Evolutionary conservation across 2,329 filamentous ascomycete genomes (phyloP), one percentile per base, ranked within the genome.

Genomic region (Fusarium udum): DNA sequence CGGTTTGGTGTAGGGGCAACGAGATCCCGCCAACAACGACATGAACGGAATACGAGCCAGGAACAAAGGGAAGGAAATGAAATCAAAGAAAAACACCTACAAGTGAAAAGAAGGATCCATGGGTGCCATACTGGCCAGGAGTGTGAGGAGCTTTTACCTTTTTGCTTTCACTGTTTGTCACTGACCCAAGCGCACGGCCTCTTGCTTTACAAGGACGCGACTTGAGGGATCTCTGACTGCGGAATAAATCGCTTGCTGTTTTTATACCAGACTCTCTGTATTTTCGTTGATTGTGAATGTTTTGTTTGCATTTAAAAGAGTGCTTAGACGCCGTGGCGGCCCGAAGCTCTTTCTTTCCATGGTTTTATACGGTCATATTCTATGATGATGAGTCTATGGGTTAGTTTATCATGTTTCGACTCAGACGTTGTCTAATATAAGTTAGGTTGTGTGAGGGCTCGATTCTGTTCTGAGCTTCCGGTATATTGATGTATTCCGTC

Each of bases 1-100:
- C 81, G 96, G 96, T 31, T 86, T 99, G 79, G 96, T 99, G 81
- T 98, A 82, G 78, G 46, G 56, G 22, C 51, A 52, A 59, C 28
- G 61, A 49, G 60, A 45, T 37, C 28, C 45, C 51, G 24, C 39
- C 31, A 49, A 37, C 48, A 52, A 48, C 24, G 46, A 34, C 20
- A 64, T 49, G 61, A 53, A 51, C 42, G 43, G 49, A 66, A 60
- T 28, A 65, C 31, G 40, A 60, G 40, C 42, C 40, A 55, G 43
- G 53, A 32, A 43, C 32, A 28, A 55, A 64, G 34, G n/a, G 32
- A 55, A 49, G 34, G 51, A 64, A 61, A 58, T n/a, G 20, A 34
- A 46, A 45, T 24, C 45, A 49, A 57, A 49, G 49, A 60, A 57
- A 67, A 72, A 69, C 66, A 69, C 68, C 67, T 68, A 71, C 60